phyloP scores from a whole-genome alignment of 2,329 filamentous ascomycete genomes.

The Fonsecaea multimorphosa region DNA sequence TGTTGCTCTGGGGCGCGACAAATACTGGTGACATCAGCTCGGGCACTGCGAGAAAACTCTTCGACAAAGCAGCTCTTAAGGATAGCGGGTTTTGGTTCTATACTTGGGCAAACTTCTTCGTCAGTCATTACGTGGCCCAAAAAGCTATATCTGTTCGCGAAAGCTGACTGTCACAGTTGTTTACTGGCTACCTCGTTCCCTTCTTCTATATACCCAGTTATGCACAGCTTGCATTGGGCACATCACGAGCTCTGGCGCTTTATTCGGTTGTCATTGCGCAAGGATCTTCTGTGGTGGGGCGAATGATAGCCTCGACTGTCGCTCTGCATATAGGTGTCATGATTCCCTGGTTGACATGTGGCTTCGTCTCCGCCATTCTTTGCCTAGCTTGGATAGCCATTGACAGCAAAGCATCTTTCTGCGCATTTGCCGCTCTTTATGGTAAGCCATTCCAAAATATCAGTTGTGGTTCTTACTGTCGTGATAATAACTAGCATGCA shows the following conservation, averaged over 20 bases:
- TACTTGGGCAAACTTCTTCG: constrained; percentile 44
- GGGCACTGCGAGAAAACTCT: constrained; percentile 49
- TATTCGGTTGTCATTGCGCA: constrained; percentile 68
- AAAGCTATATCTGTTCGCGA: not conserved
- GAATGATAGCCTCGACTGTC: constrained; percentile 60
- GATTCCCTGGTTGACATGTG: constrained; percentile 60
- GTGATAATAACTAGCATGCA: not conserved
- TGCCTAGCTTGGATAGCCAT: constrained; percentile 64
- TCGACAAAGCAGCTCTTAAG: constrained; percentile 55
- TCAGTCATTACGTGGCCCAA: constrained; percentile 13
- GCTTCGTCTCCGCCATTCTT: constrained; percentile 47
- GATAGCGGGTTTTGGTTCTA: constrained; percentile 53
- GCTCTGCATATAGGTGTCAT: constrained; percentile 64
- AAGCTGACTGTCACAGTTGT: constrained; percentile 38
- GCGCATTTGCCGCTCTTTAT: constrained; percentile 65
- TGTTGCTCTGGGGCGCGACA: constrained; percentile 36
- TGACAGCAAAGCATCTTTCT: constrained; percentile 54
- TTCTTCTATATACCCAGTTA: constrained; percentile 52
- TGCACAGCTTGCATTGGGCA: constrained; percentile 42
- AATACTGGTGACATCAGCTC: constrained; percentile 45
- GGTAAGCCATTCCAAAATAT: constrained; percentile 42
- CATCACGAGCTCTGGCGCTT: constrained; percentile 52
- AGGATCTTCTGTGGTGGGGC: constrained; percentile 61
- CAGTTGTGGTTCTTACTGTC: not conserved
- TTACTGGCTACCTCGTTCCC: constrained; percentile 56